phyloP scores from a whole-genome alignment of 805 yeast species.

The Teunomyces funiuensis region DNA sequence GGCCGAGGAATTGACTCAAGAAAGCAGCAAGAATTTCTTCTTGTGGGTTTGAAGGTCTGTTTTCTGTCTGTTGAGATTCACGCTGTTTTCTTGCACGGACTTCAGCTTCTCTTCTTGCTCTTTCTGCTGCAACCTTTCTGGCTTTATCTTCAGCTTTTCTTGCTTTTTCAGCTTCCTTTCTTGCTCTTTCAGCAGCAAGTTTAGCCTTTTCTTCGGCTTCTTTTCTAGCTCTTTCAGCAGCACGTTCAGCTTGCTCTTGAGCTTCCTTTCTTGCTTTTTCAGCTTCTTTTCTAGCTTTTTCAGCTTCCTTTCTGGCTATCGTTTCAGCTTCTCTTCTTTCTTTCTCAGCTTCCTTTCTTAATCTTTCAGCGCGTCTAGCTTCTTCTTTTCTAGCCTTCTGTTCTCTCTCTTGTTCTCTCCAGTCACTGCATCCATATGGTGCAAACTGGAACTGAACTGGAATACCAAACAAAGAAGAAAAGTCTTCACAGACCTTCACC shows the following conservation, averaged over 20 bases:
- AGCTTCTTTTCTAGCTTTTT: conserved; percentile 10
- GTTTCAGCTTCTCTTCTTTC: conserved; percentile 6
- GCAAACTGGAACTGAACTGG: conserved; percentile 2
- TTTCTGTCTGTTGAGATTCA: conserved; percentile 9
- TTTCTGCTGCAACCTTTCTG: conserved; percentile 12
- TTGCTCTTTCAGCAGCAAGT: conserved; percentile 7
- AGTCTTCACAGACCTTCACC: conserved; percentile 13
- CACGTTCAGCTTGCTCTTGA: conserved; percentile 7
- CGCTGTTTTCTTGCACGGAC: conserved; percentile 18
- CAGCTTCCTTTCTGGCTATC: conserved; percentile 9
- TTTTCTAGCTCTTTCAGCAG: conserved; percentile 9
- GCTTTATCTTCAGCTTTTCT: conserved; percentile 10
- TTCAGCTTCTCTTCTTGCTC: conserved; percentile 14
- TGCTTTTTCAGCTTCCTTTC: conserved; percentile 7
- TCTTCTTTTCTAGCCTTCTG: conserved; percentile 6
- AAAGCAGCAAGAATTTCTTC: conserved; percentile 7
- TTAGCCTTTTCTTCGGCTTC: conserved; percentile 8
- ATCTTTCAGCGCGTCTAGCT: too few relatives aligned
- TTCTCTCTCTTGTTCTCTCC: conserved; percentile 7
- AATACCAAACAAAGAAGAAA: conserved; percentile 9
- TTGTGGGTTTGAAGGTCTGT: not conserved
- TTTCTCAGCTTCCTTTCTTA: conserved; percentile 3
- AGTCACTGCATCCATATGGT: conserved; percentile 2
- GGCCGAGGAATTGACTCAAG: conserved; percentile 11
- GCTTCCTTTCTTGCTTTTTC: conserved; percentile 9